Base-by-base conservation (phyloP, 495 filamentous ascomycete species). In the Tuber microsphaerosporum region DNA sequence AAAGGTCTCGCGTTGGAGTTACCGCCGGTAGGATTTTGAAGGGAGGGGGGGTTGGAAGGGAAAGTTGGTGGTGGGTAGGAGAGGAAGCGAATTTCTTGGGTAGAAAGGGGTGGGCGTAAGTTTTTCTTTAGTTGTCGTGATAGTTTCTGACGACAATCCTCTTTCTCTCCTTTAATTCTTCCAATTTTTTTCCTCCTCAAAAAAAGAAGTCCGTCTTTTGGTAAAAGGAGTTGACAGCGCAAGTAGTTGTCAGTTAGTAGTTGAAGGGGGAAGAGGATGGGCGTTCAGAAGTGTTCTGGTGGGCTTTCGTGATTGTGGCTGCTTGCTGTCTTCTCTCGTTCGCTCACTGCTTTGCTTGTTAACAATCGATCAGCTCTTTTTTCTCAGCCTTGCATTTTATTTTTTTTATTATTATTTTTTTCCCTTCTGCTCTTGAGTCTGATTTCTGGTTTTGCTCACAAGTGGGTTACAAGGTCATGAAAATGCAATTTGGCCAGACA, bases 291-390 rank as follows among this genome's bases (percentile, higher is more conserved):
- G 73, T 75, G 73, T 73, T 69, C 77, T 76, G 71, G 56, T 69
- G 76, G 75, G 71, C 70, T 44, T 77, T 79, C 73, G 77, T 79
- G 77, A 72, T 70, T 79, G 77, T 79, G 77, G 77, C 56, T 65
- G 56, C 56, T 65, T 65, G 56, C 56, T 65, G 26, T 65, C 77
- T 79, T 79, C 70, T 79, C 76, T 51, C 51, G 71, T 78, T 77
- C 78, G 76, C 70, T 79, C 56, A 71, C 75, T 65, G 56, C 56
- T 65, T n/a, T 65, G 56, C 56, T 65, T n/a, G 56, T 65, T 31
- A 77, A 79, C 76, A 79, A 79, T 75, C 48, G 72, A 79, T 79
- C 77, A 79, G 77, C 77, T 65, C 73, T 79, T 79, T 69, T 74
- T 71, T 68, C 76, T 79, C 77, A 79, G 77, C 77, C 77, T 79